Percentiles rank a stretch among this genome's conserved stretches.
Evolutionary conservation across 495 filamentous ascomycete species (phyloP).

Genomic region (Neurospora terricola): DNA sequence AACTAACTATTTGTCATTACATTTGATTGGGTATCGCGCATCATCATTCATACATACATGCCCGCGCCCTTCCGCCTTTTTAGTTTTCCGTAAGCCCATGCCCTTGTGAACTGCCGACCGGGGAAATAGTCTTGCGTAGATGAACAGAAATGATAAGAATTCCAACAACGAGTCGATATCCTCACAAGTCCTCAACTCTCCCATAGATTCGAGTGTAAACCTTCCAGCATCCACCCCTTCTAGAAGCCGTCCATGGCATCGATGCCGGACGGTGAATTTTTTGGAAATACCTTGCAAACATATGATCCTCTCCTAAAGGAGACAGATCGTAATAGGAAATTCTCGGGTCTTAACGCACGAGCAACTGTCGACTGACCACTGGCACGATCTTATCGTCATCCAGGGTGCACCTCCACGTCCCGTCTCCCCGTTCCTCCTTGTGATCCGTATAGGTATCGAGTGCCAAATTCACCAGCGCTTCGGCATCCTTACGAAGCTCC

Average conservation of each 20-base stretch:
- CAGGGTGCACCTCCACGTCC: neutral
- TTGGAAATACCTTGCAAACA: neutral
- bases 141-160: neutral
- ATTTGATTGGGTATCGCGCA: neutral
- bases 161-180: neutral
- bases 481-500: constrained; percentile 21
- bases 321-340: neutral
- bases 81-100: neutral
- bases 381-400: neutral
- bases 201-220: neutral
- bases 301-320: neutral
- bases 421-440: constrained; percentile 1
- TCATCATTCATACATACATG: neutral
- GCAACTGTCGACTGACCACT: neutral
- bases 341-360: neutral
- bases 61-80: neutral
- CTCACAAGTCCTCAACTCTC: neutral
- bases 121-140: neutral
- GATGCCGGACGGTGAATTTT: neutral
- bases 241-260: neutral
- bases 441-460: constrained; percentile 19
- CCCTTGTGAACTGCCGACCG: neutral
- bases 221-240: neutral
- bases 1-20: neutral
- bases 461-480: constrained; percentile 25